Percentiles rank a stretch among this genome's conserved stretches.
Evolutionary conservation across 78 protist species (phyloP).

Genomic region (Andalucia godoyi): DNA sequence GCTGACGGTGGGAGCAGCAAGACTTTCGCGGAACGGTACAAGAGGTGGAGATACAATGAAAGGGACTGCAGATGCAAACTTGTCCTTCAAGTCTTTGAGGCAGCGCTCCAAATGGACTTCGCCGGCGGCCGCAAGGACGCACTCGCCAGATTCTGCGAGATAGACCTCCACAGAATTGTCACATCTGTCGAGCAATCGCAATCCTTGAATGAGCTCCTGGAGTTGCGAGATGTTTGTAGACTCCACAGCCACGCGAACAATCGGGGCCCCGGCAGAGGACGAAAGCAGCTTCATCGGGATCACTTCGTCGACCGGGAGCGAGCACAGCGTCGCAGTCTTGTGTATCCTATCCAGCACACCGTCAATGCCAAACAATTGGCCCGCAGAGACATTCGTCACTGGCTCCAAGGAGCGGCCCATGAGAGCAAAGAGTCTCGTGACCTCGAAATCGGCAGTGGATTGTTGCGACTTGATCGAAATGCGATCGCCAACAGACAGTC

Average conservation of each 20-base stretch:
- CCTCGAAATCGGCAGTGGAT: neutral
- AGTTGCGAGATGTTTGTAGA: conserved; percentile 40
- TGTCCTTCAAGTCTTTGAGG: conserved; percentile 66
- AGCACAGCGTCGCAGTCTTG: conserved; percentile 75
- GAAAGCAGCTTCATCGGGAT: conserved; percentile 43
- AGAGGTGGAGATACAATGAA: conserved; percentile 62
- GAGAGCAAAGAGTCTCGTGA: conserved; percentile 43
- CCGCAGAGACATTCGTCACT: conserved; percentile 61
- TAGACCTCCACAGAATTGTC: conserved; percentile 78
- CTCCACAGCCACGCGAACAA: conserved; percentile 83
- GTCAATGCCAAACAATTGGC: conserved; percentile 79
- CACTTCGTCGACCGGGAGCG: neutral
- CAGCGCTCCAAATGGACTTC: conserved; percentile 88
- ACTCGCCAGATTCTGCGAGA: conserved; percentile 78
- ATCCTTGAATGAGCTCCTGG: conserved; percentile 48
- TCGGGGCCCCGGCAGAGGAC: conserved; percentile 34
- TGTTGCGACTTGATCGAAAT: no score
- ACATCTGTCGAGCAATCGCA: conserved; percentile 71
- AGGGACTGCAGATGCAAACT: conserved; percentile 38
- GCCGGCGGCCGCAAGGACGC: conserved; percentile 71
- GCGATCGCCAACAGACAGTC: conserved; percentile 26
- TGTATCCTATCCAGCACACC: no score
- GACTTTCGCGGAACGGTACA: conserved; percentile 82
- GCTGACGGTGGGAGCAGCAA: conserved; percentile 18
- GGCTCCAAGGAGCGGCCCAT: conserved; percentile 80